Evolutionary conservation across 2,329 filamentous ascomycete genomes (phyloP).

Genomic region (Colletotrichum melonis): DNA sequence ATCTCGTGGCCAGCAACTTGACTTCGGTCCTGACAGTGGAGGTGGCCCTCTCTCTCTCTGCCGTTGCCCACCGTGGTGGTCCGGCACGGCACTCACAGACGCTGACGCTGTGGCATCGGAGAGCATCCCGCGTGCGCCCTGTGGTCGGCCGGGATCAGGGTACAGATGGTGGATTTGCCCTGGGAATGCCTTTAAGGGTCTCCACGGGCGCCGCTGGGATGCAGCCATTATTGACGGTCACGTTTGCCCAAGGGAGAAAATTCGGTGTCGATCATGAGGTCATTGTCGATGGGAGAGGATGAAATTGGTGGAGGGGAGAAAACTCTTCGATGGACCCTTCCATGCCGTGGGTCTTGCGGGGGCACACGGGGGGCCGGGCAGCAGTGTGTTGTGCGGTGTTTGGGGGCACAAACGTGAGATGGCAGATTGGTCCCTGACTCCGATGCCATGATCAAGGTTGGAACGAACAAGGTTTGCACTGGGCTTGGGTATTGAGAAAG

Average conservation of each 20-base stretch:
- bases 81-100: slow-evolving; percentile 22
- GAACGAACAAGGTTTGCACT: slow-evolving; percentile 8
- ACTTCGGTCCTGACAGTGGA: background rate
- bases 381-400: background rate
- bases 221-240: slow-evolving; percentile 34
- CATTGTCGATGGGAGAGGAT: slow-evolving; percentile 26
- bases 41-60: background rate
- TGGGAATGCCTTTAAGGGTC: slow-evolving; percentile 22
- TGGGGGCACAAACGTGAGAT: background rate
- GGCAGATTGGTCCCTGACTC: slow-evolving; percentile 19
- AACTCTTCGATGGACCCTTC: slow-evolving; percentile 28
- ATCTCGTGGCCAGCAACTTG: background rate
- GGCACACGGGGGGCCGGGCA: background rate
- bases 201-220: slow-evolving; percentile 23
- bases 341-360: slow-evolving; percentile 31
- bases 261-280: slow-evolving; percentile 35
- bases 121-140: slow-evolving; percentile 21
- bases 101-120: slow-evolving; percentile 22
- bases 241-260: slow-evolving; percentile 18
- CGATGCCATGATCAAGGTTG: slow-evolving; percentile 14
- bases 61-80: background rate
- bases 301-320: slow-evolving; percentile 10
- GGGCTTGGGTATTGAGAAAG: background rate
- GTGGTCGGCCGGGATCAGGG: slow-evolving; percentile 21
- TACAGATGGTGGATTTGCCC: slow-evolving; percentile 21